Percentiles rank a stretch among this genome's conserved stretches.
These are phyloP conservation scores for Backusella australiensis DNA, from an alignment of 192 early-diverging fungal species.

Conservation along the genomic window DNA sequence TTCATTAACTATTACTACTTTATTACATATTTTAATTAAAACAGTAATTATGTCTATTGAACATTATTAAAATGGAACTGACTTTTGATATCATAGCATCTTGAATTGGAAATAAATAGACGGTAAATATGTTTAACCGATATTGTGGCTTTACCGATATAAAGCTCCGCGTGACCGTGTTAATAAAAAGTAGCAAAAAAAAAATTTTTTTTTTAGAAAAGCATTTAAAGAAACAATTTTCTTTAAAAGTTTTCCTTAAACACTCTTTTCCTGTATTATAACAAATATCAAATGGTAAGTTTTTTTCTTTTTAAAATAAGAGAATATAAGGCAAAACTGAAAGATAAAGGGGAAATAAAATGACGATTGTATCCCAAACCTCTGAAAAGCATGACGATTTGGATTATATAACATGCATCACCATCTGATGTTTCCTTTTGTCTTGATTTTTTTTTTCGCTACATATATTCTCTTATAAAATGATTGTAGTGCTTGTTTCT, in stretches of 20 bases:
- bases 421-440: slow-evolving; percentile 15
- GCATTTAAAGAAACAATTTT: neutral
- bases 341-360: neutral
- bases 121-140: neutral
- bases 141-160: neutral
- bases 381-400: slow-evolving; percentile 18
- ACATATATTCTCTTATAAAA: neutral
- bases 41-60: too few species aligned
- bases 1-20: too few species aligned
- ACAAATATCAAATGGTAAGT: neutral
- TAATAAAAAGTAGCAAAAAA: neutral
- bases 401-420: slow-evolving; percentile 28
- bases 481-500: neutral
- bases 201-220: neutral
- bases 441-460: neutral
- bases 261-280: neutral
- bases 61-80: neutral
- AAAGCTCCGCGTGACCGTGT: neutral
- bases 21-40: too few species aligned
- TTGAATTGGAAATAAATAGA: neutral
- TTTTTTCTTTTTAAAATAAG: neutral
- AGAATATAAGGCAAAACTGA: neutral
- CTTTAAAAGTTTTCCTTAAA: neutral
- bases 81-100: neutral
- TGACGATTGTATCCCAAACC: slow-evolving; percentile 19